Conservation (phyloP, 192 early-diverging fungal species). For the Rhizophagus clarus region DNA sequence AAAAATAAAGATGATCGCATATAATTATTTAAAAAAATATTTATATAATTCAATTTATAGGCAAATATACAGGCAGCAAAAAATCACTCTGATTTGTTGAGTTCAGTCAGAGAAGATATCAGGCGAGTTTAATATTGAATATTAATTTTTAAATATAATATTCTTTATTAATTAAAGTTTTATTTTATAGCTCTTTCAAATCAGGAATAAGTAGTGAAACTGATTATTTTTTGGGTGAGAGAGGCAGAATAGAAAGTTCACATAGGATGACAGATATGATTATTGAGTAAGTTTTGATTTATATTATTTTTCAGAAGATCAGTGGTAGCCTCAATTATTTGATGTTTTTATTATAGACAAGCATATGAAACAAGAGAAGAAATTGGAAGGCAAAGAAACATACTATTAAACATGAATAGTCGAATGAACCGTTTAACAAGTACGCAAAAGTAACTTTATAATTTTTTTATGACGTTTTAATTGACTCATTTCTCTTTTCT, state of each 20-base stretch:
- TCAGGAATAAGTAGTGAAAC: constrained; percentile 40
- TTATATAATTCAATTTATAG: constrained; percentile 32
- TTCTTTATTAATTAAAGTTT: constrained; percentile 3
- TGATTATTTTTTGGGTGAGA: constrained; percentile 73
- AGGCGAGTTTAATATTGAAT: constrained; percentile 29
- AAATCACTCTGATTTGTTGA: constrained; percentile 73
- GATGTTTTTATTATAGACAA: constrained; percentile 54
- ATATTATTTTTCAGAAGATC: not conserved
- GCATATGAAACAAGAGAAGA: constrained; percentile 71
- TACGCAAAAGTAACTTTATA: constrained; percentile 34
- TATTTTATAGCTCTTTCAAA: constrained; percentile 43
- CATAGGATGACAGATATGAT: constrained; percentile 78
- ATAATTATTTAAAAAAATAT: not conserved
- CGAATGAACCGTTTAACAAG: constrained; percentile 59
- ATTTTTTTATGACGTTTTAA: not conserved
- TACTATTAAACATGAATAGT: constrained; percentile 55
- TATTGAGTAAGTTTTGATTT: constrained; percentile 61
- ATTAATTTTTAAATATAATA: not conserved
- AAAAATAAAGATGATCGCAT: not conserved
- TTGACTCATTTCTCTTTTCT: not conserved
- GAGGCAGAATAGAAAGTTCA: constrained; percentile 67
- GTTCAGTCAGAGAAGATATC: constrained; percentile 63
- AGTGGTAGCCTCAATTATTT: not conserved
- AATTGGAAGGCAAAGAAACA: constrained; percentile 62
- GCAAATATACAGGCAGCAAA: constrained; percentile 62